phyloP scores from a whole-genome alignment of 1,139 yeast species.

The Komagataea norvegica region DNA sequence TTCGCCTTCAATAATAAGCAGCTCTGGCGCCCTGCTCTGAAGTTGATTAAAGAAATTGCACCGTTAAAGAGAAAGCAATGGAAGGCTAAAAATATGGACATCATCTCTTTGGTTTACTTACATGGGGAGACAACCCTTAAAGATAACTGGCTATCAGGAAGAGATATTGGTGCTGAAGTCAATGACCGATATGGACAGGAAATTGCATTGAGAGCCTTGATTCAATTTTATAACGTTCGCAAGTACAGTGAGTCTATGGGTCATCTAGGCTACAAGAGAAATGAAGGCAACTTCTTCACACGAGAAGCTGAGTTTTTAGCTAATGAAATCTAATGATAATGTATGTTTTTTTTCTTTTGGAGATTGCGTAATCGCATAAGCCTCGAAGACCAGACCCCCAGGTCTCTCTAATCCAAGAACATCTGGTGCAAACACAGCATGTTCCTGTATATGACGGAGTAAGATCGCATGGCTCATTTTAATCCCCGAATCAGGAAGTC shows the following conservation, averaged over 20 bases:
- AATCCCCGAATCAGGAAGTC: constrained; percentile 12
- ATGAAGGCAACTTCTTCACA: constrained; percentile 36
- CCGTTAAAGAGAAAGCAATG: constrained; percentile 94
- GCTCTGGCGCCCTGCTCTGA: constrained; percentile 67
- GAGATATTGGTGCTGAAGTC: constrained; percentile 70
- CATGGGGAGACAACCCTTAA: constrained; percentile 66
- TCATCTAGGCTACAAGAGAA: constrained; percentile 48
- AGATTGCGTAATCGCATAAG: neutral
- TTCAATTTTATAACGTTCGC: constrained; percentile 72
- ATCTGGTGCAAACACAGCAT: too few relatives aligned
- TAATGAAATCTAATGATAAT: constrained; percentile 3
- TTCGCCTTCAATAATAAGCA: constrained; percentile 49
- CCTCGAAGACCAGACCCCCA: too few relatives aligned
- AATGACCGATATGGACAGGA: constrained; percentile 84
- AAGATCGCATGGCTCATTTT: neutral
- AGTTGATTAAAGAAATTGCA: constrained; percentile 69
- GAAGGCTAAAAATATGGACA: constrained; percentile 90
- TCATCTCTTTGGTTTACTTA: constrained; percentile 81
- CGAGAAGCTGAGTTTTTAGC: constrained; percentile 33
- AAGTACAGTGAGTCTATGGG: constrained; percentile 51
- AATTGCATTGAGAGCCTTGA: constrained; percentile 71
- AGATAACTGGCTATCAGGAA: constrained; percentile 83
- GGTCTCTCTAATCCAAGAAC: too few relatives aligned
- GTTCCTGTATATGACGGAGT: too few relatives aligned
- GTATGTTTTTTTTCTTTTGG: neutral